Evolutionary conservation across 768 basidiomycete species (phyloP), one percentile per base, ranked within the genome.

Genomic region (Podaxis sp.): DNA sequence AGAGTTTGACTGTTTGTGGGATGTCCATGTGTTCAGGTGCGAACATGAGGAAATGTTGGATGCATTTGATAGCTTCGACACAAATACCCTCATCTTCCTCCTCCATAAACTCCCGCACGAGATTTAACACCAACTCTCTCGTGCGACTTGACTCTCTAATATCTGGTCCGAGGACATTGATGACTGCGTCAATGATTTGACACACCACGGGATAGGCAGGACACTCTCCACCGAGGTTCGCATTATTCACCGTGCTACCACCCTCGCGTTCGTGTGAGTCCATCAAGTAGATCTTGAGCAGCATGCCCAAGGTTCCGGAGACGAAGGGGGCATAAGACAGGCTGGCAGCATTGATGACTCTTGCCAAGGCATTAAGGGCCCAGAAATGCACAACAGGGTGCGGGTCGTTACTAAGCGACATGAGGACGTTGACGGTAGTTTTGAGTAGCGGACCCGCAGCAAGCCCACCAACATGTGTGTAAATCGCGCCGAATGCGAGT

Each of bases 31-130:
- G 82, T 63, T 91, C 86, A 0, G 94, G 89, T 0, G 92, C 89
- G 65, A 98, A 98, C 87, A 99, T 96, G 42, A 98, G 82, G 77
- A 97, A 89, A 70, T 98, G 96, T 67, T 98, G 96, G 10, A 94
- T 88, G 72, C 95, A 96, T 73, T 90, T 92, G 72, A 98, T 95
- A 1, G 95, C 95, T 71, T 98, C 94, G 1, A 98, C 91, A 38
- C 88, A 81, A 57, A 95, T 88, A 1, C 88, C 87, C 68, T 96
- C 93, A 64, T 97, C 93, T 2, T 87, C 84, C 67, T 98, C 95
- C 42, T 84, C 73, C 2, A 87, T 86, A 68, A 98, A 93, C 66
- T 94, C 90, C 61, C 88, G 83, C 4, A 98, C 89, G 16, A 98
- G 81, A 66, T 90, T 87, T 40, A 96, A 82, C 10, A 96, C 84